Evolutionary conservation across 345 rosid species (phyloP), one percentile per base, ranked within the genome.

Genomic region (Linum trigynum): DNA sequence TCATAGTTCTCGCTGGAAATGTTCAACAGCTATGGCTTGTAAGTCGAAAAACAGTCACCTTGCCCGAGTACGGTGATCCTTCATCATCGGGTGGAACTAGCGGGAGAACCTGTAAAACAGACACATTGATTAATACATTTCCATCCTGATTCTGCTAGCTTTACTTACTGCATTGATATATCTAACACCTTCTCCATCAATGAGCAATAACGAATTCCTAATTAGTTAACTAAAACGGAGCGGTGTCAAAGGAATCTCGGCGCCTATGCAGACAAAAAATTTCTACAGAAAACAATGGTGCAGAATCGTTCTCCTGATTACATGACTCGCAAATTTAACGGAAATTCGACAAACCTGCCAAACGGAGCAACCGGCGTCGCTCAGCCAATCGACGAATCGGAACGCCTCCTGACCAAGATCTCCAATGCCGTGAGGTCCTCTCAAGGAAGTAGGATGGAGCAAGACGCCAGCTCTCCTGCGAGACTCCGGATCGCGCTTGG

Each of bases 401-500:
- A 90, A 84, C 35, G 87, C 86, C 65, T 88, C 85, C 38, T 78
- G 83, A 0, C 97, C 98, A 57, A 92, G 79, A 77, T 90, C 98
- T 43, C 98, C 98, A 36, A 90, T 86, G 41, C 98, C 97, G 57
- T 81, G 80, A 15, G 90, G 84, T 2, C 97, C 90, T 3, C 74
- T 78, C 57, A 92, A 83, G 71, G 98, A 90, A 61, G 97, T 92
- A 75, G 97, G 98, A 65, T 92, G 98, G 57, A 92, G 91, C 81
- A 92, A 75, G 62, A 92, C 75, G 53, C 98, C 96, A 14, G 88
- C 97, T 76, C 98, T 81, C 62, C 98, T 76, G 62, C 79, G 71
- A 38, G 55, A 43, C 10, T 38, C 58, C 1, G 84, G 72, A 62
- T 83, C 78, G 17, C 72, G 69, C 43, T 74, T 73, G 14, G 96